Conservation (phyloP, 345 rosid genomes). For the Salix brachista region DNA sequence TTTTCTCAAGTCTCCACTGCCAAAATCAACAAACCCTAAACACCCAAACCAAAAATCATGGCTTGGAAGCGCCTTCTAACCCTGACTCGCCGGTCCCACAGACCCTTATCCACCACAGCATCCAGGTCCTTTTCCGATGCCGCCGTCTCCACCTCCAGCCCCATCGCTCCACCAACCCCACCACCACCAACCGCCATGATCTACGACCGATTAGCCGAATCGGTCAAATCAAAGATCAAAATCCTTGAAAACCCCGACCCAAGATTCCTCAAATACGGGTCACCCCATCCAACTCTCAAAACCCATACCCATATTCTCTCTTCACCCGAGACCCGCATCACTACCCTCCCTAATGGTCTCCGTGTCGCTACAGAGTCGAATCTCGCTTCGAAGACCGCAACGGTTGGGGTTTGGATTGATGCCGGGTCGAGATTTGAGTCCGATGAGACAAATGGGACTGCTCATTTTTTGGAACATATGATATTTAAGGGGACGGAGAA, state of each 20-base stretch:
- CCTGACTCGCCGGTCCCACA: slow-evolving; percentile 55
- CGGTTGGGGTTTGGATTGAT: slow-evolving; percentile 98
- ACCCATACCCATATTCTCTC: slow-evolving; percentile 78
- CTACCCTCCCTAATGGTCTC: slow-evolving; percentile 84
- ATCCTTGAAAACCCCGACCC: slow-evolving; percentile 74
- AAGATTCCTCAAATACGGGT: slow-evolving; percentile 86
- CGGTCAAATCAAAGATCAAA: slow-evolving; percentile 55
- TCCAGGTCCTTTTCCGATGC: slow-evolving; percentile 43
- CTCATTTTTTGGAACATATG: slow-evolving; percentile 97
- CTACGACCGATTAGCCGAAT: slow-evolving; percentile 71
- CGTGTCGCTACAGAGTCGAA: slow-evolving; percentile 89
- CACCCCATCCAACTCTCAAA: slow-evolving; percentile 63
- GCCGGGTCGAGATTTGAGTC: slow-evolving; percentile 94
- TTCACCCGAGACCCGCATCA: slow-evolving; percentile 81
- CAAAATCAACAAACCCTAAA: neutral
- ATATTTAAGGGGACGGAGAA: slow-evolving; percentile 87
- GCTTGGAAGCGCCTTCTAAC: slow-evolving; percentile 39
- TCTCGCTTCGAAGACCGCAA: slow-evolving; percentile 67
- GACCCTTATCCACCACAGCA: slow-evolving; percentile 20
- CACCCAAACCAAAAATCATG: slow-evolving; percentile 7
- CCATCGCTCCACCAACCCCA: slow-evolving; percentile 39
- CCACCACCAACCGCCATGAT: slow-evolving; percentile 64
- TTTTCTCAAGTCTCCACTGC: neutral
- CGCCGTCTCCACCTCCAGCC: slow-evolving; percentile 30
- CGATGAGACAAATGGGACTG: slow-evolving; percentile 81